phyloP scores from a whole-genome alignment of 106 monocot species.

The Apostasia shenzhenica region DNA sequence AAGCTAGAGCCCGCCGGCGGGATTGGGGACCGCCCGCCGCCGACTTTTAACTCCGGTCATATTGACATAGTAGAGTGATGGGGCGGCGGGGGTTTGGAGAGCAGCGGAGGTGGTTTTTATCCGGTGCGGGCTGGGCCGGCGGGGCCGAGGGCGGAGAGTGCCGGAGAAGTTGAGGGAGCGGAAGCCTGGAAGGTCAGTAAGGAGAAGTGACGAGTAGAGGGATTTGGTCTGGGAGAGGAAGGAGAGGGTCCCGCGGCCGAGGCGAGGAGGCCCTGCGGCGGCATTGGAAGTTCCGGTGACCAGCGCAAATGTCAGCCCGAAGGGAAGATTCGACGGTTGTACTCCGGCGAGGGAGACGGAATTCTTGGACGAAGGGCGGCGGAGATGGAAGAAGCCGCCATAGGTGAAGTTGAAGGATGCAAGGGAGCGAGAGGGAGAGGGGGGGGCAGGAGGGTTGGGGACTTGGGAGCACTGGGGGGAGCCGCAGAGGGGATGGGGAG shows the following conservation, averaged over 20 bases:
- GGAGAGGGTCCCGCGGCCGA: constrained; percentile 41
- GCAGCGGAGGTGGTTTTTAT: constrained; percentile 67
- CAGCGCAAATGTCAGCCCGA: constrained; percentile 29
- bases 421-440: constrained; percentile 6
- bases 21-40: constrained; percentile 18
- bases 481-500: constrained; percentile 30
- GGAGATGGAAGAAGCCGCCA: constrained; percentile 24
- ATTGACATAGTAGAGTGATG: constrained; percentile 83
- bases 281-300: constrained; percentile 14
- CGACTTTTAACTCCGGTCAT: constrained; percentile 59
- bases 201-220: constrained; percentile 50
- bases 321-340: constrained; percentile 11
- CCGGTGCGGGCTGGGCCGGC: constrained; percentile 45
- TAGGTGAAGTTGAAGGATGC: constrained; percentile 41
- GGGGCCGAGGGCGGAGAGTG: constrained; percentile 81
- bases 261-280: constrained; percentile 53
- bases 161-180: constrained; percentile 80
- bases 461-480: constrained; percentile 34
- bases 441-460: constrained; percentile 19
- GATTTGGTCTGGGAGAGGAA: constrained; percentile 35
- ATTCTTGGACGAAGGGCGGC: constrained; percentile 34
- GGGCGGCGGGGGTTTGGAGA: constrained; percentile 67
- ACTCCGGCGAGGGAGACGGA: constrained; percentile 34
- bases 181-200: constrained; percentile 85
- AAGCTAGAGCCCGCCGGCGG: constrained; percentile 37